These are phyloP conservation scores for Tanozyma kutaoensis DNA, from an alignment of 805 yeast genomes.

Conservation along the genomic window DNA sequence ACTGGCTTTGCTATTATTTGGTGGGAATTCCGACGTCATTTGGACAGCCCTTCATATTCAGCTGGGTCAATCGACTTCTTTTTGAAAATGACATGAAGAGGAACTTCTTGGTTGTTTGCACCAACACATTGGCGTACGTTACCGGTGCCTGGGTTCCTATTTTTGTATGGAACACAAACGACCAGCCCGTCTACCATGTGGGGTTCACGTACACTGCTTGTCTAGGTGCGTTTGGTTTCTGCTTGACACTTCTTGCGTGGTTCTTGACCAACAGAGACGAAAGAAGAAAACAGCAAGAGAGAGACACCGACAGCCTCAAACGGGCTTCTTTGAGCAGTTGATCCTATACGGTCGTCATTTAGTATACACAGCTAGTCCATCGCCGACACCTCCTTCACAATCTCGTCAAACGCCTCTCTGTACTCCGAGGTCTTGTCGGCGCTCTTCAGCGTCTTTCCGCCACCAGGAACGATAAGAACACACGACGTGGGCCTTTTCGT, in stretches of 20 bases:
- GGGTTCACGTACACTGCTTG: slow-evolving; percentile 27
- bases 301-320: no score
- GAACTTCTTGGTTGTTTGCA: slow-evolving; percentile 22
- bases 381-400: slow-evolving; percentile 74
- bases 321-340: no score
- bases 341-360: not conserved
- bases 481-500: slow-evolving; percentile 98
- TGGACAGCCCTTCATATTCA: slow-evolving; percentile 44
- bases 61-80: slow-evolving; percentile 41
- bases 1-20: slow-evolving; percentile 37
- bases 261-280: slow-evolving; percentile 9
- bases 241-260: slow-evolving; percentile 12
- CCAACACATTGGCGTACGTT: slow-evolving; percentile 29
- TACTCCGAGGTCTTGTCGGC: slow-evolving; percentile 67
- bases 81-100: slow-evolving; percentile 29
- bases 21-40: slow-evolving; percentile 33
- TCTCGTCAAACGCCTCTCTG: slow-evolving; percentile 85
- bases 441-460: slow-evolving; percentile 70
- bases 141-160: slow-evolving; percentile 28
- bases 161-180: slow-evolving; percentile 24
- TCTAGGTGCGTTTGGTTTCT: slow-evolving; percentile 16
- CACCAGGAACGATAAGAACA: slow-evolving; percentile 95
- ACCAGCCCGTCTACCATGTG: slow-evolving; percentile 20
- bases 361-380: slow-evolving; percentile 3
- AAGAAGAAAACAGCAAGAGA: no score